These are phyloP conservation scores for Eutrema japonicum DNA, from an alignment of 345 rosid genomes.

Conservation along the genomic window DNA sequence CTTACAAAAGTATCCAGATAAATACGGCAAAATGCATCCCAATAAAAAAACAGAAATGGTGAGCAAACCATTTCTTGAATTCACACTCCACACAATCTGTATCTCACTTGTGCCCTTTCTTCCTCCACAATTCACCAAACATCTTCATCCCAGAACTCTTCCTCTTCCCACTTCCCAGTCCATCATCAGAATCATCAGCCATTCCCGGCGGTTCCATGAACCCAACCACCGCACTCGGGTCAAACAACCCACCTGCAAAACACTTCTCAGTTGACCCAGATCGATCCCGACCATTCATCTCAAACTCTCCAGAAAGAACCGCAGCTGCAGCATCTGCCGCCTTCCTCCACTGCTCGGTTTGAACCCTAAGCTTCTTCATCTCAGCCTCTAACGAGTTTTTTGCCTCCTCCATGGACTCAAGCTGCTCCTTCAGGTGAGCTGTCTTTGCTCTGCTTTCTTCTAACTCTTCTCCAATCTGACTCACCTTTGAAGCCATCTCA, in stretches of 20 bases:
- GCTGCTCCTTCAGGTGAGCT: conserved; percentile 53
- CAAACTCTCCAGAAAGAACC: conserved; percentile 71
- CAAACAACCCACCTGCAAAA: conserved; percentile 58
- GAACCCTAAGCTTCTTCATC: conserved; percentile 83
- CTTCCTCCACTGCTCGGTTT: conserved; percentile 96
- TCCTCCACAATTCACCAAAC: conserved; percentile 93
- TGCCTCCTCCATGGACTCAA: conserved; percentile 58
- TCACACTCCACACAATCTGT: background rate
- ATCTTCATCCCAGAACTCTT: conserved; percentile 75
- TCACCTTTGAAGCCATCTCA: conserved; percentile 52
- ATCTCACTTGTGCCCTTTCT: conserved; percentile 68
- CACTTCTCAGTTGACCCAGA: conserved; percentile 83
- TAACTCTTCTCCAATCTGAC: conserved; percentile 60
- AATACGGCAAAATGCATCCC: conserved; percentile 32
- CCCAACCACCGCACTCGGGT: conserved; percentile 46
- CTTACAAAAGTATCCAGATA: conserved; percentile 30
- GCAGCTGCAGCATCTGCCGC: conserved; percentile 97
- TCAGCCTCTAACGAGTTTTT: conserved; percentile 69
- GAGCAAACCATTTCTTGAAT: conserved; percentile 45
- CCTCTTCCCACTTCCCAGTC: conserved; percentile 68
- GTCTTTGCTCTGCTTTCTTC: conserved; percentile 57
- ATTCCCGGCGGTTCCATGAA: conserved; percentile 67
- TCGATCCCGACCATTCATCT: conserved; percentile 63
- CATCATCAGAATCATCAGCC: conserved; percentile 64
- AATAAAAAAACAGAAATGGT: conserved; percentile 41